Base-by-base conservation (phyloP, 306 rosid genomes). In the Corylus avellana region DNA sequence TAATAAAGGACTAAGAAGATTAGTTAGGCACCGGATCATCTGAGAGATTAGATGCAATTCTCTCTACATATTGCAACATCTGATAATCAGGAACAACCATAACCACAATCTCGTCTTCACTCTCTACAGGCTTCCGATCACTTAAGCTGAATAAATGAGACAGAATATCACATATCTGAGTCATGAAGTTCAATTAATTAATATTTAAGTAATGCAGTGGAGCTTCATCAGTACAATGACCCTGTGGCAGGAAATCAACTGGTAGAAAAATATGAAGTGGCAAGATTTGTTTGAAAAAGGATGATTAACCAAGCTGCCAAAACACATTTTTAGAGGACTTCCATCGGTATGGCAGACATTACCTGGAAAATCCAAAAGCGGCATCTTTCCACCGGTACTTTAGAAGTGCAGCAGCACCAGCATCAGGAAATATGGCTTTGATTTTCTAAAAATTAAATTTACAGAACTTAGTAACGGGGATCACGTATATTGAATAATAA, bases 331-430 rank as follows among this genome's bases (percentile, higher is more conserved):
- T n/a, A 59, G 18, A 42, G 74, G 75, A n/a, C n/a, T 50, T 66
- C 74, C 68, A 70, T 44, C 62, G 18, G 32, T 12, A 50, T 29
- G 77, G 76, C 27, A 78, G 74, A 77, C 77, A 46, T 86, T 84
- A 92, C 98, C 98, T 95, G 78, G 97, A 90, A 80, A 95, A 89
- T 71, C 94, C 87, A 84, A 92, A 95, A 39, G 79, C 72, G 59
- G 97, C 97, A 74, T 95, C 92, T 69, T 91, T 88, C 98, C 98
- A 95, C 76, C 77, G 79, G 76, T 88, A 89, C 80, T 95, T 87
- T 62, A 95, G 94, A 86, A 95, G 98, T 44, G 97, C 98, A 42
- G 97, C 93, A 7, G 98, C 98, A 78, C 98, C 98, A 76, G 98
- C 97, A 89, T 92, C 98, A 55, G 98, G 98, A 90, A 92, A 95